Evolutionary conservation across 306 rosid species (phyloP).

Genomic region (Sphenostylis stenocarpa): DNA sequence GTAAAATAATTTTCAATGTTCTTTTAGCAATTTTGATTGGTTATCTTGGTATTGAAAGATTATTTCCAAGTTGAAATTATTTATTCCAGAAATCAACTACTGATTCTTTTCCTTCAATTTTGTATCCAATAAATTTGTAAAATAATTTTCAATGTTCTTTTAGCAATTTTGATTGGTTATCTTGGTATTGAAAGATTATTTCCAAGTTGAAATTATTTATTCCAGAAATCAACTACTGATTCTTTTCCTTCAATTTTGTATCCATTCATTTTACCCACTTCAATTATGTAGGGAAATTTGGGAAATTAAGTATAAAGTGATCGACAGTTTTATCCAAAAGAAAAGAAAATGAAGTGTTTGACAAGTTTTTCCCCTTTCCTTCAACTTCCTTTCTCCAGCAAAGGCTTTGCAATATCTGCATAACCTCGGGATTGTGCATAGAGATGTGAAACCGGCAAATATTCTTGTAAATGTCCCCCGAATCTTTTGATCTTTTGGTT

Average conservation of each 20-base stretch:
- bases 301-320: slow-evolving; percentile 4
- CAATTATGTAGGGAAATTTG: neutral
- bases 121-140: neutral
- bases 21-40: neutral
- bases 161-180: neutral
- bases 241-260: neutral
- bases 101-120: neutral
- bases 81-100: neutral
- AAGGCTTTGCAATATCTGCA: slow-evolving; percentile 87
- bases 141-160: slow-evolving; percentile 6
- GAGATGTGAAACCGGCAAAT: slow-evolving; percentile 98
- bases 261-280: neutral
- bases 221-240: neutral
- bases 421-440: slow-evolving; percentile 84
- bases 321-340: slow-evolving; percentile 11
- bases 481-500: slow-evolving; percentile 31
- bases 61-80: slow-evolving; percentile 5
- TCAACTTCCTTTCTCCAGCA: slow-evolving; percentile 60
- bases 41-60: neutral
- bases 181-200: neutral
- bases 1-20: neutral
- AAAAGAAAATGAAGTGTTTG: slow-evolving; percentile 15
- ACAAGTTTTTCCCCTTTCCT: slow-evolving; percentile 26
- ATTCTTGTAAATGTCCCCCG: slow-evolving; percentile 69
- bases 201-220: slow-evolving; percentile 2